Base-by-base conservation (phyloP, 495 filamentous ascomycete species). In the Xylaria acuta region DNA sequence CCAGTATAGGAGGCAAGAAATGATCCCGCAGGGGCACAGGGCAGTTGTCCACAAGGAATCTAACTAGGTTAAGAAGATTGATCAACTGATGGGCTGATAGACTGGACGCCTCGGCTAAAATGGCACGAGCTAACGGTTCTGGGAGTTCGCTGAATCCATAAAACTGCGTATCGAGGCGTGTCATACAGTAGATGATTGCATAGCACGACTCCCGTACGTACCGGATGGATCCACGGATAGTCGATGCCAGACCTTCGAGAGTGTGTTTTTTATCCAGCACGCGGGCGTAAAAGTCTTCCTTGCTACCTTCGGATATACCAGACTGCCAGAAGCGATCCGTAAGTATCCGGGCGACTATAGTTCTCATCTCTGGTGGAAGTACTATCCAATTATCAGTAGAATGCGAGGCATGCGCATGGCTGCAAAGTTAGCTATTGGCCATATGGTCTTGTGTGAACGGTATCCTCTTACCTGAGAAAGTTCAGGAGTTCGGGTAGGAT, bases 311-410 rank as follows among this genome's bases (percentile, higher is more conserved):
- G 0, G 96, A 98, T 51, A 99, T 99, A 20, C 96, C 96, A 20
- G 95, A 92, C 87, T 99, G 96, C 96, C 96, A 99, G 77, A 99
- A 98, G 32, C 96, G 92, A 82, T 99, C 96, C 1, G 94, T 97
- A 22, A 99, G 83, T 59, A 98, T 93, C 7, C 93, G 90, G 41
- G 89, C 89, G 38, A 97, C 91, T 20, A 97, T 89, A 14, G 85
- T 83, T 69, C 87, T 90, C 87, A 95, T 92, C 51, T 97, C 93
- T 45, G 84, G 82, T 14, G 94, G 90, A n/a, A 97, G 82, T 53
- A 88, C 86, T 27, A 85, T 86, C 96, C 96, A 99, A 75, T 94
- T 96, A 27, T 83, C 80, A 0, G 94, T 89, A 74, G 97, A 93
- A 78, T 97, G 93, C 74, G 96, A 97, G n/a, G 94, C 93, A 83